Evolutionary conservation across 805 yeast species (phyloP).

Genomic region (Lachancea sp.): DNA sequence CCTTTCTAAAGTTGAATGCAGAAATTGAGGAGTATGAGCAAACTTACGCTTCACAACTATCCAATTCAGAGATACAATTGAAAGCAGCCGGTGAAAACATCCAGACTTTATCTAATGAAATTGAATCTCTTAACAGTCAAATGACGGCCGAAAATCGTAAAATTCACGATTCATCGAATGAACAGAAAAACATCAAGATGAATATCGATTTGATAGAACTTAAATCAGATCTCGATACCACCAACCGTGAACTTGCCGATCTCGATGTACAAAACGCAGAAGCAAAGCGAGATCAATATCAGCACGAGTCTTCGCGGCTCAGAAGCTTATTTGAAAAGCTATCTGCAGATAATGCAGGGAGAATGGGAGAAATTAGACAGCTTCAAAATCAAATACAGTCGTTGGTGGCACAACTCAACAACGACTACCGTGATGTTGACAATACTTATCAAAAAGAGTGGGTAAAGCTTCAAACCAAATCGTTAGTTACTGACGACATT

Average conservation of each 20-base stretch:
- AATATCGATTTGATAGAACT: conserved; percentile 54
- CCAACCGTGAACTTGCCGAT: conserved; percentile 36
- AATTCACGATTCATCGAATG: conserved; percentile 50
- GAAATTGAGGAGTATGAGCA: conserved; percentile 14
- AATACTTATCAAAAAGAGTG: conserved; percentile 59
- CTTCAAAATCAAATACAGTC: conserved; percentile 61
- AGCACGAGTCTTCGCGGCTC: conserved; percentile 47
- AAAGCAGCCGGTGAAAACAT: conserved; percentile 20
- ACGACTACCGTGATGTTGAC: conserved; percentile 69
- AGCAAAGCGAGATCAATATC: conserved; percentile 52
- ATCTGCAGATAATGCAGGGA: conserved; percentile 64
- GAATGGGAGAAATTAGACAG: conserved; percentile 80
- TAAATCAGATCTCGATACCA: conserved; percentile 33
- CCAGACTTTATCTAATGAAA: conserved; percentile 9
- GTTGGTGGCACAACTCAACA: conserved; percentile 50
- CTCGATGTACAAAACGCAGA: conserved; percentile 56
- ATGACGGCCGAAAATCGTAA: conserved; percentile 36
- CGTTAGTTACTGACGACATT: conserved; percentile 73
- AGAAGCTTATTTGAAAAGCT: conserved; percentile 44
- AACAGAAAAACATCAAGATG: conserved; percentile 56
- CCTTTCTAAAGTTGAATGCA: conserved; percentile 10
- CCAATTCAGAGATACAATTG: conserved; percentile 19
- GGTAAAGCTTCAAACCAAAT: conserved; percentile 68
- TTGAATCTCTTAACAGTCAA: conserved; percentile 22
- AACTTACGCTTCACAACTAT: conserved; percentile 9